Evolutionary conservation across 2,329 filamentous ascomycete species (phyloP), one percentile per base, ranked within the genome.

Genomic region (Cladosporium velox): DNA sequence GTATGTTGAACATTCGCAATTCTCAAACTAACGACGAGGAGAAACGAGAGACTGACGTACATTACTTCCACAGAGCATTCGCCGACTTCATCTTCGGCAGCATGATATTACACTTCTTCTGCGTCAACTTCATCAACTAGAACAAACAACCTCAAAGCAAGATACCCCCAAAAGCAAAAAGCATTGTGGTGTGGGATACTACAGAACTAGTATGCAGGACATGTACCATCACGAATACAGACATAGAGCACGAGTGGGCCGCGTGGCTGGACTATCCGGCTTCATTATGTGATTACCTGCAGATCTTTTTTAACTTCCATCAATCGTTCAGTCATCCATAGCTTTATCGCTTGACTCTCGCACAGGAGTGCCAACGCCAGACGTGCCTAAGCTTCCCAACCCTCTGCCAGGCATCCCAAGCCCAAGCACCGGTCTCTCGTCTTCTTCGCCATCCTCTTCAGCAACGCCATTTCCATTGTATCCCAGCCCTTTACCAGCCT

Each of bases 81-180:
- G 93, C 95, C 76, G 95, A 99, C 82, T 99, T 91, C 77, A 86
- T 99, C 67, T 92, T 97, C 73, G 95, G 94, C 78, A 97, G 93
- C 79, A 79, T 99, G 78, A 92, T 98, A 77, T 82, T 98, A 79
- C 95, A 99, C 83, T 97, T 98, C 83, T 99, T 99, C 85, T 97
- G 93, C 81, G 89, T 98, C 78, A 99, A 99, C 86, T 99, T 99
- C 80, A 98, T 99, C 84, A 99, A 99, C 86, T 99, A 85, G 84
- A 30, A 21, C 8, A 54, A 11, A 14, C 11, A 38, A 34, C 55
- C 15, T 32, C 18, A 52, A 18, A 55, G 52, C 30, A 58, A 11
- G 32, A 58, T 58, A 58, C 55, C 55, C 51, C 30, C n/a, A 41
- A 58, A 11, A 41, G 14, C 34, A 14, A 34, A 58, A 58, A 32